Evolutionary conservation across 805 yeast genomes (phyloP).

Genomic region (Tetrapisispora fleetii): DNA sequence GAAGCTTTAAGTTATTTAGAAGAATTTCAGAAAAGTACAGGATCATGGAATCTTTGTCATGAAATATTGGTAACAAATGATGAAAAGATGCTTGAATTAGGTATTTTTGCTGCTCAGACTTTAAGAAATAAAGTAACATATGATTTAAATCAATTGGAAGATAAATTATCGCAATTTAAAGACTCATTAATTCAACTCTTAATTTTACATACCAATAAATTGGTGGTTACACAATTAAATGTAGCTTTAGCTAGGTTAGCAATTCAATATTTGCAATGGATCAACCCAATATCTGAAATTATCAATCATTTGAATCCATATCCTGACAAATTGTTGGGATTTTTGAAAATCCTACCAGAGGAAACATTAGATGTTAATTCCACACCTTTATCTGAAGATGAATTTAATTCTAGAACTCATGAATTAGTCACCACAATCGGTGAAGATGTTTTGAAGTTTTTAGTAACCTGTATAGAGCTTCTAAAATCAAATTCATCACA

Average conservation of each 20-base stretch:
- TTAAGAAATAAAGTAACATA: constrained; percentile 73
- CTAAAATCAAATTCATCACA: constrained; percentile 22
- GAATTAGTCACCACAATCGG: constrained; percentile 59
- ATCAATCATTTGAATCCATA: constrained; percentile 34
- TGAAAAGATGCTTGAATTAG: constrained; percentile 41
- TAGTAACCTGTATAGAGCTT: constrained; percentile 37
- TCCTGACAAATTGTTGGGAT: constrained; percentile 52
- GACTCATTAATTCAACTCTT: constrained; percentile 54
- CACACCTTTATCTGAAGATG: constrained; percentile 73
- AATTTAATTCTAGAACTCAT: constrained; percentile 53
- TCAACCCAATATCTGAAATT: constrained; percentile 58
- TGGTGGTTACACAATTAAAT: constrained; percentile 75
- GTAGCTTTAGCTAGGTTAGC: constrained; percentile 75
- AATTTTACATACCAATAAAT: constrained; percentile 39
- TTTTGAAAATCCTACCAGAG: constrained; percentile 82
- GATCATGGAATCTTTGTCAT: constrained; percentile 71
- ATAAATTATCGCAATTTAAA: constrained; percentile 51
- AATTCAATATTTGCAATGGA: constrained; percentile 69
- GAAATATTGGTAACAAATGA: constrained; percentile 35
- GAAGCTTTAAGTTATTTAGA: constrained; percentile 53
- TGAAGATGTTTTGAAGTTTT: constrained; percentile 52
- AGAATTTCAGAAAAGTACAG: constrained; percentile 68
- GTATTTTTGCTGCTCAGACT: constrained; percentile 86
- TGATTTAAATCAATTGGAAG: constrained; percentile 66
- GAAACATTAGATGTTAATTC: constrained; percentile 72